Percentiles rank a stretch among this genome's conserved stretches.
These are phyloP conservation scores for Chlamydomonas urium DNA, from an alignment of 139 green algal species.

Conservation along the genomic window DNA sequence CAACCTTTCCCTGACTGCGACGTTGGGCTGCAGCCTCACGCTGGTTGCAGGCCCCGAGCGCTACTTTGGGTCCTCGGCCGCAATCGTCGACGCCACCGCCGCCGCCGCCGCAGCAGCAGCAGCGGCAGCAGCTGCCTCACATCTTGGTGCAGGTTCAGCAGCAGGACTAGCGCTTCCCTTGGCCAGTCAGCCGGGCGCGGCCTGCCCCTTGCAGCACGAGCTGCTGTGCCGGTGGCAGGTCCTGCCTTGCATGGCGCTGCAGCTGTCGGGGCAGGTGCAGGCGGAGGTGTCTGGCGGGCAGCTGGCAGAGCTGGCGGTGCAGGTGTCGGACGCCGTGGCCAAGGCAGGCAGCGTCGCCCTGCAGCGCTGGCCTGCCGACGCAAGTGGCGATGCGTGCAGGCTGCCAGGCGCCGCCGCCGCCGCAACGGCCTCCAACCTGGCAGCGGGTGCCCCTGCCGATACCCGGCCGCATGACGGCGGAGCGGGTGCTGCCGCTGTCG, in stretches of 20 bases:
- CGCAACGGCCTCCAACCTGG: too few relatives aligned
- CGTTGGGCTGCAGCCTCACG: not conserved
- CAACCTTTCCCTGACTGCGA: not conserved
- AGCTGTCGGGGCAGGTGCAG: not conserved
- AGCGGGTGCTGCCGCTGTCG: too few relatives aligned
- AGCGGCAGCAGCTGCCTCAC: not conserved
- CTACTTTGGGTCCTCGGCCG: not conserved
- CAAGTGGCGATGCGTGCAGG: too few relatives aligned
- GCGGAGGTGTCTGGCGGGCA: not conserved
- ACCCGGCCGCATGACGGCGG: too few relatives aligned
- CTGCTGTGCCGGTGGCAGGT: not conserved
- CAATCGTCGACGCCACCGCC: not conserved
- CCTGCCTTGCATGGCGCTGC: not conserved
- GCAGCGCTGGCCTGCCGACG: not conserved
- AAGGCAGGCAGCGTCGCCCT: constrained; percentile 2
- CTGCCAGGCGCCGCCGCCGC: too few relatives aligned
- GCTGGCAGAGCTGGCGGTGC: not conserved
- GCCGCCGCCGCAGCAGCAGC: not conserved
- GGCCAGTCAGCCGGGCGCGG: too few relatives aligned
- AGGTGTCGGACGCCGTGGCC: not conserved
- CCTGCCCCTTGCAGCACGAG: too few relatives aligned
- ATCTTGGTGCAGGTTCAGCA: not conserved
- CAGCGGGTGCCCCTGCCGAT: too few relatives aligned
- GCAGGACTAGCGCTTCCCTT: not conserved
- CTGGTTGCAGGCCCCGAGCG: not conserved